Percentiles rank a stretch among this genome's conserved stretches.
These are phyloP conservation scores for Punica granatum DNA, from an alignment of 345 rosid species.

Conservation along the genomic window DNA sequence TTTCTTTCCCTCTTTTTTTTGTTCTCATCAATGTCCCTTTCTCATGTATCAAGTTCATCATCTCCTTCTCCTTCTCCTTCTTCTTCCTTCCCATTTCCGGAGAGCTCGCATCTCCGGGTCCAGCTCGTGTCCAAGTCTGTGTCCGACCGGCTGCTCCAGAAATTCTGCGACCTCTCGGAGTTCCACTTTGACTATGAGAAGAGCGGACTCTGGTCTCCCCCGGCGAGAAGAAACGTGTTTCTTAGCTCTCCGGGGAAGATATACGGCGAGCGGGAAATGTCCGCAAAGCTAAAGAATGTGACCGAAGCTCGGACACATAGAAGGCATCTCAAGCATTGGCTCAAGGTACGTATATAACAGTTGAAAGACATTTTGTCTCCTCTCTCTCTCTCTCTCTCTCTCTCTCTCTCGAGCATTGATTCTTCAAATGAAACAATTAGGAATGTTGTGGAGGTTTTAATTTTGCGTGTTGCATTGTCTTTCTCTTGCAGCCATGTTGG, in stretches of 20 bases:
- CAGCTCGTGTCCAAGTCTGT: conserved; percentile 25
- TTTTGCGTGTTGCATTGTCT: background rate
- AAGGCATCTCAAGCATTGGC: conserved; percentile 19
- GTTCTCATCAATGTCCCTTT: conserved; percentile 1
- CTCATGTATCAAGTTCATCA: background rate
- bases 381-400: too few relatives aligned
- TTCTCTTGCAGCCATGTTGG: conserved; percentile 8
- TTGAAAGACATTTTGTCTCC: too few relatives aligned
- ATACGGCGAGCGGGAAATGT: conserved; percentile 52
- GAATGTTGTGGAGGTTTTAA: background rate
- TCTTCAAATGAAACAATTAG: background rate
- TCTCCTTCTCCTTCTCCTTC: background rate
- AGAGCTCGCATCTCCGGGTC: background rate
- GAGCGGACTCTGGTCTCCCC: conserved; percentile 42
- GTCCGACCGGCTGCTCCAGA: conserved; percentile 27
- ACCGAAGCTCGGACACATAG: conserved; percentile 20
- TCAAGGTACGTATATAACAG: background rate
- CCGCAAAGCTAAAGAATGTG: conserved; percentile 28
- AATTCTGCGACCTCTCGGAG: conserved; percentile 31
- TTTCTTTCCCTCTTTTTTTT: background rate
- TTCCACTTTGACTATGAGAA: conserved; percentile 32
- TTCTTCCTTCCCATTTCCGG: background rate
- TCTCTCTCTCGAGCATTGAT: too few relatives aligned
- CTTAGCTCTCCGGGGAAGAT: conserved; percentile 25
- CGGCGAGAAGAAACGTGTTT: conserved; percentile 14